These are phyloP conservation scores for Exophiala xenobiotica DNA, from an alignment of 2,329 filamentous ascomycete species.

Conservation along the genomic window DNA sequence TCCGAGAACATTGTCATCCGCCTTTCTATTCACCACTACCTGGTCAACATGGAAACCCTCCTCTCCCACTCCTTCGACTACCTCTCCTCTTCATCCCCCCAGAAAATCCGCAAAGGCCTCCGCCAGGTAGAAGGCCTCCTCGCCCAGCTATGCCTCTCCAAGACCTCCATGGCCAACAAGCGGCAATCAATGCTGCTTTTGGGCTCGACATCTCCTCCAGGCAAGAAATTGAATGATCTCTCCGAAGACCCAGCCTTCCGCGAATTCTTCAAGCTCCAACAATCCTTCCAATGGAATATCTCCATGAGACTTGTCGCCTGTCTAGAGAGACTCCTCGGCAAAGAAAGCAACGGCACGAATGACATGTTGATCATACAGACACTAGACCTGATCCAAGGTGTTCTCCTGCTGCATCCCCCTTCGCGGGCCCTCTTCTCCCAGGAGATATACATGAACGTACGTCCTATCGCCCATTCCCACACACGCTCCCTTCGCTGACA, in stretches of 20 bases:
- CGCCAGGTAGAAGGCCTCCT: conserved; percentile 91
- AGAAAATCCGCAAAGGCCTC: conserved; percentile 89
- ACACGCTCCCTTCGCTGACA: neutral
- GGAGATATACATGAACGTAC: conserved; percentile 90
- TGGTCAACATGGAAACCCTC: conserved; percentile 74
- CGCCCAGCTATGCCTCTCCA: conserved; percentile 86
- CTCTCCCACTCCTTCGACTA: conserved; percentile 94
- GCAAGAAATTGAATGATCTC: conserved; percentile 68
- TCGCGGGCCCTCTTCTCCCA: conserved; percentile 83
- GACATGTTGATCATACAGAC: conserved; percentile 85
- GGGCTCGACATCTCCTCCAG: conserved; percentile 42
- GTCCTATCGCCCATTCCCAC: conserved; percentile 1
- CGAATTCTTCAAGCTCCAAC: conserved; percentile 95
- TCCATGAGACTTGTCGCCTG: conserved; percentile 80
- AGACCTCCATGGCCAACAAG: conserved; percentile 41
- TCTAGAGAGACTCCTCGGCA: conserved; percentile 80
- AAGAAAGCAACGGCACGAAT: conserved; percentile 76
- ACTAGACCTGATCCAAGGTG: conserved; percentile 84
- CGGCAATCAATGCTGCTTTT: conserved; percentile 44
- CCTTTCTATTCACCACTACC: neutral
- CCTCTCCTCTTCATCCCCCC: conserved; percentile 84
- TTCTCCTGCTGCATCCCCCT: conserved; percentile 83
- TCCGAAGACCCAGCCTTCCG: conserved; percentile 82
- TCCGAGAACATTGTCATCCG: neutral
- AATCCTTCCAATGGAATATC: conserved; percentile 98